Base-by-base conservation (phyloP, 1,139 yeast species). In the Suhomyces choctaworum region DNA sequence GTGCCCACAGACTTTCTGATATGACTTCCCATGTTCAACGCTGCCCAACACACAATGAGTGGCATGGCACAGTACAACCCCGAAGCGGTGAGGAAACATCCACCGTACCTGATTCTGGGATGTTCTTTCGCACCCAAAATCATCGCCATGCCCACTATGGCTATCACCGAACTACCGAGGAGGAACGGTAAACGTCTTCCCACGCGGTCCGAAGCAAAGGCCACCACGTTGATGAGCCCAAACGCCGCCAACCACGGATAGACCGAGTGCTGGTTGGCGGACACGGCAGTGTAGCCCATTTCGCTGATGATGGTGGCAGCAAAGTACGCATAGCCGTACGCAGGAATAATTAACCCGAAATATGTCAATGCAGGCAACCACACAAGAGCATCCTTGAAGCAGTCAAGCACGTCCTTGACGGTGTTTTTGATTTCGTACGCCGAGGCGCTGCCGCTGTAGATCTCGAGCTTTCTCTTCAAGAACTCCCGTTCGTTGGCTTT, bases 31-130 rank as follows among this genome's bases (percentile, higher is more conserved):
- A 77, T 74, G 52, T 82, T 82, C 54, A 82, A 68, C 11, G 82
- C 73, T 12, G 68, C 67, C 87, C 90, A 81, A 60, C 94, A 83
- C 14, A 85, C 80, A 20, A 82, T 58, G 16, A 82, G 51, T 9
- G 94, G 94, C 92, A 84, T 84, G 16, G 82, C 78, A 3, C 83
- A 64, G 60, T 83, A 84, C 22, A 81, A 64, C 5, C 94, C 94
- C 14, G 68, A 48, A 0, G 84, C 86, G 16, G 76, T 52, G 29
- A 84, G 62, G 73, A 84, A 84, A 52, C 86, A 79, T 3, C 88
- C 92, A 12, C 70, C 92, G 51, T 83, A 84, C 45, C 86, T 70
- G 3, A 76, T 70, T 7, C 56, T 45, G 9, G 73, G 52, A 13
- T 47, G 40, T 27, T 56, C 43, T 4, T 47, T 50, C 4, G 64